Percentiles rank a stretch among this genome's conserved stretches.
Evolutionary conservation across 768 basidiomycete species (phyloP).

Genomic region (Mycena belliarum): DNA sequence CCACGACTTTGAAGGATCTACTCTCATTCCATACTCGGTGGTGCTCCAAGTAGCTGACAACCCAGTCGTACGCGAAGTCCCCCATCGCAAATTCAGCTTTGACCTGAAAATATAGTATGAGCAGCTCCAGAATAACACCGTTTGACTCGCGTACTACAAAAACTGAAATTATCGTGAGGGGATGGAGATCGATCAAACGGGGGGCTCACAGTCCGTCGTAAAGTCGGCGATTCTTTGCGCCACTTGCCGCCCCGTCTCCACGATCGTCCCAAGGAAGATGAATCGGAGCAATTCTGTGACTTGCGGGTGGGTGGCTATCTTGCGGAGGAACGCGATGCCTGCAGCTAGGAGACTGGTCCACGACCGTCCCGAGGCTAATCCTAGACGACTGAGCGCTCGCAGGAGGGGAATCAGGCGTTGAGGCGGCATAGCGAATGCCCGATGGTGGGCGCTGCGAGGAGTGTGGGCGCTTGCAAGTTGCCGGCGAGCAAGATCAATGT

Average conservation of each 20-base stretch:
- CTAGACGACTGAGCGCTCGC: background rate
- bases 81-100: conserved; percentile 6
- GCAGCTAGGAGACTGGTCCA: background rate
- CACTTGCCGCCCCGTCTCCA: conserved; percentile 3
- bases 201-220: background rate
- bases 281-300: conserved; percentile 2
- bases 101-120: background rate
- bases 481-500: too few species aligned
- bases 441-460: too few species aligned
- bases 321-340: background rate
- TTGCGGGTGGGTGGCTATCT: background rate
- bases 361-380: background rate
- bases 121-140: too few species aligned
- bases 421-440: too few species aligned
- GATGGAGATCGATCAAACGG: background rate
- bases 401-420: background rate
- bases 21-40: conserved; percentile 18
- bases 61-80: conserved; percentile 20
- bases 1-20: conserved; percentile 17
- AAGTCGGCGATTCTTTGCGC: background rate
- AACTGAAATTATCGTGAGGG: background rate
- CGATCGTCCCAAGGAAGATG: conserved; percentile 9
- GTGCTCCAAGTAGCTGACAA: conserved; percentile 10
- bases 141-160: background rate
- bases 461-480: too few species aligned